These are phyloP conservation scores for Fusarium anguioides DNA, from an alignment of 2,329 filamentous ascomycete genomes.

Conservation along the genomic window DNA sequence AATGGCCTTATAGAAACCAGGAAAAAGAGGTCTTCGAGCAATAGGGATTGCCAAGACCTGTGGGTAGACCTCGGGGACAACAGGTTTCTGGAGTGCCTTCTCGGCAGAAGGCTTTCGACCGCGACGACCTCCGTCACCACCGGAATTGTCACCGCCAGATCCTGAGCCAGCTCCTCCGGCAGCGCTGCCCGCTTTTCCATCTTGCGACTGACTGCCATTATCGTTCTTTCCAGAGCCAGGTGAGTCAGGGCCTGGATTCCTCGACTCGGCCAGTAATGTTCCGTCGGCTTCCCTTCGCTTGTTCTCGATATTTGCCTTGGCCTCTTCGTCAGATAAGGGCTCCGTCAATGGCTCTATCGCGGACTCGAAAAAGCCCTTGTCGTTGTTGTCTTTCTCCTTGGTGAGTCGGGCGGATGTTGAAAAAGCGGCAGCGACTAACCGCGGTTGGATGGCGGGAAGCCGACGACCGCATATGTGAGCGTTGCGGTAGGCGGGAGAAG, in stretches of 20 bases:
- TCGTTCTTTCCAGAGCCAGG: constrained; percentile 59
- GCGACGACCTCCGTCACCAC: constrained; percentile 73
- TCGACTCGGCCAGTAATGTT: constrained; percentile 60
- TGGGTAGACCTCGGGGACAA: constrained; percentile 93
- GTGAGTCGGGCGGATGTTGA: constrained; percentile 50
- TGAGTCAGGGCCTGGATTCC: constrained; percentile 56
- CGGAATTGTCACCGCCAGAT: constrained; percentile 65
- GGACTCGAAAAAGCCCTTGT: constrained; percentile 64
- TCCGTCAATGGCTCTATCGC: constrained; percentile 55
- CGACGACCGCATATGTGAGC: constrained; percentile 49
- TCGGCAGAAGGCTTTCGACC: constrained; percentile 78
- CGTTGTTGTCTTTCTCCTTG: constrained; percentile 53
- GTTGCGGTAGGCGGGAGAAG: constrained; percentile 44
- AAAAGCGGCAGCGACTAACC: constrained; percentile 49
- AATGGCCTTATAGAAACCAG: constrained; percentile 98
- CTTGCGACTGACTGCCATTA: constrained; percentile 52
- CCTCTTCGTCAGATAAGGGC: constrained; percentile 64
- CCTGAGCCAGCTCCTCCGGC: constrained; percentile 64
- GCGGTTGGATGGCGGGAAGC: constrained; percentile 46
- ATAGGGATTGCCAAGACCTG: constrained; percentile 98
- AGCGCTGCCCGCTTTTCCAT: constrained; percentile 68
- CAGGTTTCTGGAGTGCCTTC: constrained; percentile 84
- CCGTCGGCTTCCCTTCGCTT: constrained; percentile 56
- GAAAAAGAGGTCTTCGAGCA: constrained; percentile 91
- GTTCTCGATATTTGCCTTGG: constrained; percentile 62